These are phyloP conservation scores for Mrakia frigida DNA, from an alignment of 768 basidiomycete genomes.

Conservation along the genomic window DNA sequence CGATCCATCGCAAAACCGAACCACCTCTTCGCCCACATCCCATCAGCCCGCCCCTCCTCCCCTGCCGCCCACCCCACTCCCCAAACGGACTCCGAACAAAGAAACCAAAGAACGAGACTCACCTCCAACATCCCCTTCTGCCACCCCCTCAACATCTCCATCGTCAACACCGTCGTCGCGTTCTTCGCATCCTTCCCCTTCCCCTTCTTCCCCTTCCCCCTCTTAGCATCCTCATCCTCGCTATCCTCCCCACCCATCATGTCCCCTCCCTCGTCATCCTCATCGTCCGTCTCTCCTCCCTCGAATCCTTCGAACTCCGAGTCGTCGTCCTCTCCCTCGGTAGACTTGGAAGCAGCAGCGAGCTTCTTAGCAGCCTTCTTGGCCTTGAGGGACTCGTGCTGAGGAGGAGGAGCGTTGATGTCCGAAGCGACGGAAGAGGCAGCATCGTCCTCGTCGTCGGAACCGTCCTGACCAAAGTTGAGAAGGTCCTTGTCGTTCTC, in stretches of 20 bases:
- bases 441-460: slow-evolving; percentile 45
- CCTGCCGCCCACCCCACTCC: too few relatives aligned
- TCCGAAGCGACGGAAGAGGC: slow-evolving; percentile 29
- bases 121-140: slow-evolving; percentile 84
- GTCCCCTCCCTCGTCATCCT: slow-evolving; percentile 27
- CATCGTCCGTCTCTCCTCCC: slow-evolving; percentile 35
- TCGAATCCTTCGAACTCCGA: slow-evolving; percentile 45
- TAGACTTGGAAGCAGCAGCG: slow-evolving; percentile 41
- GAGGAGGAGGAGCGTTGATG: slow-evolving; percentile 1
- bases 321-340: slow-evolving; percentile 48
- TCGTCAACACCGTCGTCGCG: slow-evolving; percentile 39
- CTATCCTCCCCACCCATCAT: slow-evolving; percentile 24
- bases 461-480: slow-evolving; percentile 58
- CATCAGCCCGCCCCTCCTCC: too few relatives aligned
- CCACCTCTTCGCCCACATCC: too few relatives aligned
- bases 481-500: slow-evolving; percentile 92
- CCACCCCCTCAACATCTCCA: slow-evolving; percentile 67
- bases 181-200: slow-evolving; percentile 49
- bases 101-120: slow-evolving; percentile 34
- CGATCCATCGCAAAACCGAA: background rate
- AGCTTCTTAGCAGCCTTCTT: slow-evolving; percentile 48
- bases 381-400: slow-evolving; percentile 11
- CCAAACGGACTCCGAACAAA: too few relatives aligned
- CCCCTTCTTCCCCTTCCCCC: slow-evolving; percentile 16
- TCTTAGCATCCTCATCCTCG: slow-evolving; percentile 47